Base-by-base conservation (phyloP, 106 monocot genomes). In the Phalaenopsis aphrodite region DNA sequence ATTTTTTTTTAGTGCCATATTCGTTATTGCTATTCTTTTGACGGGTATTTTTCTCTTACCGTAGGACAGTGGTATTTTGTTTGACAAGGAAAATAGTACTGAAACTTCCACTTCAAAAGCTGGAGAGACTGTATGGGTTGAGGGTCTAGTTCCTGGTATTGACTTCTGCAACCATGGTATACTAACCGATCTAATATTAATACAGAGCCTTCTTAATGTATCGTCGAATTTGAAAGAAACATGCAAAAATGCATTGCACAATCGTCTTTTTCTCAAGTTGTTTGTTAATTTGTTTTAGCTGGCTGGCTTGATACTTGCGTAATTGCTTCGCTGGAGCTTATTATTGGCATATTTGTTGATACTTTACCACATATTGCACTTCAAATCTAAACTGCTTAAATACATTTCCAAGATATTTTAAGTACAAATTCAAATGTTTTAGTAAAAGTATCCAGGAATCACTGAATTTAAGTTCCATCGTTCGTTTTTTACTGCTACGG, bases 121-220 rank as follows among this genome's bases (percentile, higher is more conserved):
- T 84, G 69, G 56, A 76, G 90, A 92, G 38, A 88, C 82, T 41
- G 75, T 98, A 65, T 98, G 97, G 97, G 89, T 89, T 78, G 97
- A 98, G 85, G 97, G 94, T 68, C 91, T 98, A 83, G 84, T 98
- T 65, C 97, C 97, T 81, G 92, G 92, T 52, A 98, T 98, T 83
- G 97, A 98, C 83, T 98, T 98, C 77, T 98, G 97, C 75, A 98
- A 98, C 57, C 97, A 98, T 87, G 88, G 96, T 97, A 90, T 69
- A 68, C n/a, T 67, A 24, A 39, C 8, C 37, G 39, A 39, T 2
- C 69, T 2, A 38, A 12, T 69, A 69, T 69, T 69, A 23, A 65
- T 65, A 11, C 39, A 9, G 4, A 9, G 39, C 23, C 23, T 69
- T 69, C 16, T 15, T 69, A 4, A 69, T 36, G 38, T 69, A 38